Base-by-base conservation (phyloP, 2,329 filamentous ascomycete genomes). In the Venturia pyrina region DNA sequence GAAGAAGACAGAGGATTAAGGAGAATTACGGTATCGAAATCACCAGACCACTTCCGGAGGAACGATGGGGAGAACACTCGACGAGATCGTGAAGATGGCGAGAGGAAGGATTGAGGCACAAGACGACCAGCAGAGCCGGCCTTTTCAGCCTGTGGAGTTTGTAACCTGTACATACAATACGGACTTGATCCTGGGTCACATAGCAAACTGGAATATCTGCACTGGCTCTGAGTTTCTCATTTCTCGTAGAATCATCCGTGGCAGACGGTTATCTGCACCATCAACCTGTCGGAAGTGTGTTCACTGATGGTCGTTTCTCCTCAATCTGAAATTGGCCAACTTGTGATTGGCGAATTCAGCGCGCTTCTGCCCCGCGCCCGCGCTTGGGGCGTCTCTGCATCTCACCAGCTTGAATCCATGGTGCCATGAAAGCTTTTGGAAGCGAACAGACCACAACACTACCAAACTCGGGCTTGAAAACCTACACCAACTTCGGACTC, bases 11-110 rank as follows among this genome's bases (percentile, higher is more conserved):
- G 80, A 85, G 90, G 71, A 83, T 97, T 76, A 88, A 90, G 84
- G 88, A 91, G 78, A 90, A 87, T 77, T 96, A 96, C 73, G 91
- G 92, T 67, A 85, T 96, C 73, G 91, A 96, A 70, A 87, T 96
- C 73, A 46, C 63, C 44, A 72, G 65, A 62, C 60, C 60, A 40
- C 17, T 59, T 10, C 53, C 53, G 37, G 53, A 15, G 15, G 53
- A 34, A n/a, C 53, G 53, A 59, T 59, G 28, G 32, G 28, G 48
- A 53, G 48, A 28, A 21, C 21, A 15, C 13, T 5, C 21, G 7
- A 53, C 3, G 17, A 21, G 13, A 17, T 53, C 48, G 48, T 53
- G 48, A 53, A 53, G 19, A 28, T 28, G 10, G 13, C 8, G 2
- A 28, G 15, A 28, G 48, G 28, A 37, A 37, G 15, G n/a, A 5